Percentiles rank a stretch among this genome's conserved stretches.
These are phyloP conservation scores for Corchorus capsularis DNA, from an alignment of 345 rosid genomes.

Conservation along the genomic window DNA sequence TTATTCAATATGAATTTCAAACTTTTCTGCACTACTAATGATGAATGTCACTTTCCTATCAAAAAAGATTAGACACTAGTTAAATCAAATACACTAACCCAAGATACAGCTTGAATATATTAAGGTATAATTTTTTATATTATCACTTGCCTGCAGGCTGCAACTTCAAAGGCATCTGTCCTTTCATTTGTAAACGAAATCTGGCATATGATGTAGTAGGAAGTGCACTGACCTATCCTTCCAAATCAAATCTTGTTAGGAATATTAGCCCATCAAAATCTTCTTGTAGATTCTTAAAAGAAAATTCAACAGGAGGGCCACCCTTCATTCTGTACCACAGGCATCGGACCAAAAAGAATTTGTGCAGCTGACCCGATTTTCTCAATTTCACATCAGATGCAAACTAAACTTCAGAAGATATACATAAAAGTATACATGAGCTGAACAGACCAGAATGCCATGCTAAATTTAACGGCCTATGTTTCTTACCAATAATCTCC, in stretches of 20 bases:
- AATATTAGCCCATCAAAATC: background rate
- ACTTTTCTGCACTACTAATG: background rate
- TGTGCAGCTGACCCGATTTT: background rate
- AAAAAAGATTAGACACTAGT: background rate
- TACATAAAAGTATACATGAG: background rate
- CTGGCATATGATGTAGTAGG: background rate
- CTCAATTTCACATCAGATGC: background rate
- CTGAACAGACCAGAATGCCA: background rate
- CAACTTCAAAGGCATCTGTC: background rate
- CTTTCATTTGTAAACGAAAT: background rate
- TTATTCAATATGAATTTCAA: background rate
- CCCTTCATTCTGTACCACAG: background rate
- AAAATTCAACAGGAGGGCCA: background rate
- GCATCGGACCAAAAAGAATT: background rate
- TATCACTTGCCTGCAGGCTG: slow-evolving; percentile 9
- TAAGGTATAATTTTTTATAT: background rate
- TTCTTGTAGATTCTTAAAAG: background rate
- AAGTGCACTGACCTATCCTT: background rate
- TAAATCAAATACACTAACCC: background rate
- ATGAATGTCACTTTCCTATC: background rate
- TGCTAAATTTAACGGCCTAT: background rate
- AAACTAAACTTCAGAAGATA: background rate
- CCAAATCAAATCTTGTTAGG: slow-evolving; percentile 1
- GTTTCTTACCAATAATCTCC: slow-evolving; percentile 47
- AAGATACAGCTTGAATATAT: background rate